Base-by-base conservation (phyloP, 495 filamentous ascomycete genomes). In the Pseudevernia furfuracea region DNA sequence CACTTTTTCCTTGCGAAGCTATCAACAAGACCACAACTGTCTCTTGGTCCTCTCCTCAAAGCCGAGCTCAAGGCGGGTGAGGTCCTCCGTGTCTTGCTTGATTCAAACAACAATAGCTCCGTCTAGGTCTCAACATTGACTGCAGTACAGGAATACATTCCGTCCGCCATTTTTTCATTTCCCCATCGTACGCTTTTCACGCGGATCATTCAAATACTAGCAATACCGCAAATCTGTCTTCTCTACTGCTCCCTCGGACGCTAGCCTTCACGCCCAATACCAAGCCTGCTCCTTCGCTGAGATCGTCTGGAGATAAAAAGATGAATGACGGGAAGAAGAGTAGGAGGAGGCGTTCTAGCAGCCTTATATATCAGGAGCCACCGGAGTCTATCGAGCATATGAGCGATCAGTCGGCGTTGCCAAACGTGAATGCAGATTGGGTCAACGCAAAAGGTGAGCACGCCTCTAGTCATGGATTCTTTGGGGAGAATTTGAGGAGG, bases 391-490 rank as follows among this genome's bases (percentile, higher is more conserved):
- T 96, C 75, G 93, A 97, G 79, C 93, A 96, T 72, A 86, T 91
- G 74, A 96, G 89, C 69, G 94, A 98, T 75, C 94, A 98, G 82
- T 87, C 91, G 36, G 90, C 90, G 17, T 77, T 97, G 66, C 94
- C 94, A 38, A 98, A 98, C 71, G 75, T 97, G 73, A 98, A 98
- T 80, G 90, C 94, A 68, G 88, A 96, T 76, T 98, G 94, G 94
- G 94, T 97, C 67, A 96, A 98, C 77, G 90, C 91, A 67, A 98
- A 98, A 82, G 94, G 94, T 97, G 78, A 72, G 85, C 76, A 12
- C 32, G 57, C 43, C 25, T 52, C 15, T 25, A 11, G 25, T 34
- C 30, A 25, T 37, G 10, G 39, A 8, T 10, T 36, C 17, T 36
- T 15, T 7, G 19, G 7, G 30, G n/a, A 9, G 48, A 21, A 32